Evolutionary conservation across 805 yeast genomes (phyloP), one percentile per base, ranked within the genome.

Genomic region (Myxozyma mucilagina): DNA sequence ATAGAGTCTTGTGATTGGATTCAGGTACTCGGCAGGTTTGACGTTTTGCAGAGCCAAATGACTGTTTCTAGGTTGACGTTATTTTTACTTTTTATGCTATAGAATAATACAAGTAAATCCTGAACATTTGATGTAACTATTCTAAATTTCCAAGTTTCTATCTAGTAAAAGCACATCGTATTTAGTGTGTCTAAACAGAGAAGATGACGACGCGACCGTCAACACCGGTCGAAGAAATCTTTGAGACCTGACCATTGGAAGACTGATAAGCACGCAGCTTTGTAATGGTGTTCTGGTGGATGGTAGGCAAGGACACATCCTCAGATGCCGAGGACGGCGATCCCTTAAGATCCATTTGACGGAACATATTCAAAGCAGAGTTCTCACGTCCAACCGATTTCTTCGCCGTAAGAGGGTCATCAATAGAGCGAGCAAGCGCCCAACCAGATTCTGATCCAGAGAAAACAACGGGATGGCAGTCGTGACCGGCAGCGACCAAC

Each of bases 261-360:
- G 78, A 68, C 39, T 76, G 77, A 58, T 77, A 81, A 39, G 82
- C 76, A 68, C 82, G 80, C 57, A 90, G 75, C 59, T 53, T 63
- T 13, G 87, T 83, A 72, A 94, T 78, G 10, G 97, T 86, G 76
- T 93, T 94, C 76, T 92, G 97, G 77, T 94, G 98, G 61, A 89
- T 83, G 14, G 97, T 90, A 55, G 82, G 81, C 74, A 87, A 79
- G 42, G 78, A 80, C 36, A 81, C 74, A 43, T 80, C 78, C 55
- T 76, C 75, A 57, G 74, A 72, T 35, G 73, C 73, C 58, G 75
- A 79, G 56, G 78, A 77, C 69, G 77, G 79, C 59, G 89, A 83
- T 61, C 99, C 99, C 80, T 91, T 94, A 74, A 93, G 82, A 76
- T 94, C 99, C 82, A 94, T 79, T 75, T 93, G 97, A 75, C 90